Conservation (phyloP, 371 early-diverging fungal genomes). For the Mucor irregularis region DNA sequence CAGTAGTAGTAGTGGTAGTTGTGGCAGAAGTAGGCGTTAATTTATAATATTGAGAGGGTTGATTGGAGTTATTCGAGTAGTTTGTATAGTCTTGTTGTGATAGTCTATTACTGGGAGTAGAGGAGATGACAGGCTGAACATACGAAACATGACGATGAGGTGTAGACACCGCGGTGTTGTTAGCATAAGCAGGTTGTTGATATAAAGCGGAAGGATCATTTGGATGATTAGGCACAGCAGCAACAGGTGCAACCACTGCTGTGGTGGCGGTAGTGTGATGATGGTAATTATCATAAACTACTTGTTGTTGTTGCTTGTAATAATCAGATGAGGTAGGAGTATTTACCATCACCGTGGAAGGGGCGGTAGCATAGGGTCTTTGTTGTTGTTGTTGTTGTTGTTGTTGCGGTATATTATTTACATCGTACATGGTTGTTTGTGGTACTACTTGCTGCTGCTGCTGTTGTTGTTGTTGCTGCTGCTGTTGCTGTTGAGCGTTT, state of each 20-base stretch:
- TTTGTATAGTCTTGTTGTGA: neutral
- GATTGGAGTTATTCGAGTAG: no score
- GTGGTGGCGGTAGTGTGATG: neutral
- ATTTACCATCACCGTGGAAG: no score
- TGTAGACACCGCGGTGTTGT: no score
- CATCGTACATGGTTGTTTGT: constrained; percentile 1
- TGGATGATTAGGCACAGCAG: no score
- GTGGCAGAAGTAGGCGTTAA: constrained; percentile 5
- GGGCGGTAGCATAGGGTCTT: no score
- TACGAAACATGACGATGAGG: neutral
- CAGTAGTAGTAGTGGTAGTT: neutral
- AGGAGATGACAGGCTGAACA: neutral
- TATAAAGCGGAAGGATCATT: no score
- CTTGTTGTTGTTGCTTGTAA: neutral
- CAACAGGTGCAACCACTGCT: neutral
- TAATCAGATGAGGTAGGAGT: neutral
- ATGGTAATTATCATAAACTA: no score
- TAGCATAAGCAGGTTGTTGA: constrained; percentile 12
- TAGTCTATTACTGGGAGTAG: neutral
- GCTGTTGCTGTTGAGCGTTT: constrained; percentile 11
- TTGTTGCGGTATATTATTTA: neutral
- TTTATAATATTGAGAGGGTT: constrained; percentile 13
- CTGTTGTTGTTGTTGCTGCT: constrained; percentile 9
- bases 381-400: constrained; percentile 5
- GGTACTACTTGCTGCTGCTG: constrained; percentile 12